phyloP scores from a whole-genome alignment of 345 rosid species.

The Syzygium aromaticum region DNA sequence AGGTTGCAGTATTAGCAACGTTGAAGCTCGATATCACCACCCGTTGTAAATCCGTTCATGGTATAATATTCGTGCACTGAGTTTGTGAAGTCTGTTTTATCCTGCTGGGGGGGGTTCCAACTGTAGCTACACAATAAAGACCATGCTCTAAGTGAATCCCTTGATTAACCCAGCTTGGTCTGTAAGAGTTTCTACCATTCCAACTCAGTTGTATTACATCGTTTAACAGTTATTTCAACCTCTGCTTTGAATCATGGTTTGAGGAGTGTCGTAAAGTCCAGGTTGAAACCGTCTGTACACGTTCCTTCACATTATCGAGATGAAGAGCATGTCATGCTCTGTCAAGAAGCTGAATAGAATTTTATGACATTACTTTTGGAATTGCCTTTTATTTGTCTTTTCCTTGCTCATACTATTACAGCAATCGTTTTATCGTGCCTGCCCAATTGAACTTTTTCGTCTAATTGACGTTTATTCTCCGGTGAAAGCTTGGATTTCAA shows the following conservation, averaged over 20 bases:
- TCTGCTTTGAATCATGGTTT: neutral
- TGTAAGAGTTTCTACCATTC: neutral
- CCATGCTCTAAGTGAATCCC: neutral
- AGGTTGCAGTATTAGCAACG: conserved; percentile 26
- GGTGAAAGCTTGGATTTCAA: neutral
- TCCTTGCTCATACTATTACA: neutral
- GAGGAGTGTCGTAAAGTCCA: neutral
- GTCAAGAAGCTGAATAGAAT: neutral
- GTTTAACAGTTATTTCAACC: neutral
- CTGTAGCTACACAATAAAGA: neutral
- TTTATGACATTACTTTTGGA: neutral
- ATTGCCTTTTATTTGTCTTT: neutral
- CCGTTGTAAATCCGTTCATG: conserved; percentile 27
- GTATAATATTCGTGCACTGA: neutral
- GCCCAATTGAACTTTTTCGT: neutral
- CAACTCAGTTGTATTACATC: neutral
- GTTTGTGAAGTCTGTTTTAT: neutral
- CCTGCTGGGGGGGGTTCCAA: neutral
- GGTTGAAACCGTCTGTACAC: neutral
- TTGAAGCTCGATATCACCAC: neutral
- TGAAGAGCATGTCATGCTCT: neutral
- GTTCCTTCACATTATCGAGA: neutral
- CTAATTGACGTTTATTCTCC: neutral
- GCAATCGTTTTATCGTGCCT: neutral
- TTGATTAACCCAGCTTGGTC: neutral